These are phyloP conservation scores for Aspergillus pseudotamarii DNA, from an alignment of 2,329 filamentous ascomycete genomes.

Conservation along the genomic window DNA sequence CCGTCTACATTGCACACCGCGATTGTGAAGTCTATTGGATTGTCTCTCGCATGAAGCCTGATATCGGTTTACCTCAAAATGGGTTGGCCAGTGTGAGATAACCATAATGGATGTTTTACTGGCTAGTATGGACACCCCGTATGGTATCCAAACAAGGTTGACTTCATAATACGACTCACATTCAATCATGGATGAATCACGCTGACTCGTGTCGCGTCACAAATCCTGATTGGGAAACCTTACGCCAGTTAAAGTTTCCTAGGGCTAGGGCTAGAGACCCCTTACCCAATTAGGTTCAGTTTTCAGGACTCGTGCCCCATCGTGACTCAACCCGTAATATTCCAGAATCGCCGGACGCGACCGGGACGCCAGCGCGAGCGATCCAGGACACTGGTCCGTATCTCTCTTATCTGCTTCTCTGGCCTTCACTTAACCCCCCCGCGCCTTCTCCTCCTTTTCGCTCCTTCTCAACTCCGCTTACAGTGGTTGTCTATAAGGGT, in stretches of 20 bases:
- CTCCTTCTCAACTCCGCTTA: not conserved
- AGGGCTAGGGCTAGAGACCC: constrained; percentile 26
- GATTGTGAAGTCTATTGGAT: not conserved
- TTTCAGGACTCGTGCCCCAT: constrained; percentile 23
- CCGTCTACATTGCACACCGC: not conserved
- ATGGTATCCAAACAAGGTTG: too few species aligned
- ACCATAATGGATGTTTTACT: not conserved
- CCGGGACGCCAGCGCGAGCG: not conserved
- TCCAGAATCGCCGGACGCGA: not conserved
- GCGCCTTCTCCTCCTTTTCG: not conserved
- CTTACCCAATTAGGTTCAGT: constrained; percentile 24
- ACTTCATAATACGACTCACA: not conserved
- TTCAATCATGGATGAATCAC: constrained; percentile 1
- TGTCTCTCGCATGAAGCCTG: not conserved
- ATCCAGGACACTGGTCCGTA: not conserved
- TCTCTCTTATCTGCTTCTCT: not conserved
- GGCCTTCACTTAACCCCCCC: not conserved
- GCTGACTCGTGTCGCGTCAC: not conserved
- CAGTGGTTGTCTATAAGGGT: not conserved
- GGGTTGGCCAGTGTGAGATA: not conserved
- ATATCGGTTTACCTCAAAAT: not conserved
- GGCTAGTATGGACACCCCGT: too few species aligned
- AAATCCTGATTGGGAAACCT: constrained; percentile 1
- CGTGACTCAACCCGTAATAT: constrained; percentile 12
- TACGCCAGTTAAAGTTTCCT: not conserved